A percentile compares a stretch with the other conserved stretches of the same genome.
These are phyloP conservation scores for Melanopsichium pennsylvanicum DNA, from an alignment of 1,284 basidiomycete species.

Conservation along the genomic window DNA sequence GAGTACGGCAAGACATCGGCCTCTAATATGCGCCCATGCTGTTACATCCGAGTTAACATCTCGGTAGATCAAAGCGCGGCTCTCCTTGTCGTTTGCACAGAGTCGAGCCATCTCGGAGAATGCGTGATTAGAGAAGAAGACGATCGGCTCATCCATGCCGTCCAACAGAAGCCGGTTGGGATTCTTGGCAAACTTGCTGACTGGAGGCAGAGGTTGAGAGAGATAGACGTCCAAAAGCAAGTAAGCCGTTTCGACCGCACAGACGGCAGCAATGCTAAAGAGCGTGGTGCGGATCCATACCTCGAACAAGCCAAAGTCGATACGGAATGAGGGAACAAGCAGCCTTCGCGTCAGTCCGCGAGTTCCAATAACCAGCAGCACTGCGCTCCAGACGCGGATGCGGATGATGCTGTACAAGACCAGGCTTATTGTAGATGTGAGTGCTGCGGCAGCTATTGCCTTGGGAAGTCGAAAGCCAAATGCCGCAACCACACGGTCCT, in stretches of 20 bases:
- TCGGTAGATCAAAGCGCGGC: constrained; percentile 33
- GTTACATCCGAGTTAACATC: constrained; percentile 45
- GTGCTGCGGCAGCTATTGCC: constrained; percentile 4
- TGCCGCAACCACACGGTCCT: constrained; percentile 18
- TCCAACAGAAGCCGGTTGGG: constrained; percentile 44
- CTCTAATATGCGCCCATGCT: constrained; percentile 38
- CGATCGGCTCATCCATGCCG: constrained; percentile 39
- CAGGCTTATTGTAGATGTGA: constrained; percentile 19
- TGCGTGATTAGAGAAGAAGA: constrained; percentile 53
- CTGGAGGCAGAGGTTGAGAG: constrained; percentile 40
- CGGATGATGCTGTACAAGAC: constrained; percentile 33
- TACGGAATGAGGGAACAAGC: constrained; percentile 54
- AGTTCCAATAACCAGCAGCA: constrained; percentile 43
- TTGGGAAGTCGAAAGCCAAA: constrained; percentile 7
- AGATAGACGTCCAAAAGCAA: constrained; percentile 54
- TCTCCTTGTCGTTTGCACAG: constrained; percentile 23
- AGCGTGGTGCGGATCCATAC: constrained; percentile 19
- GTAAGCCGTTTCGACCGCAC: constrained; percentile 39
- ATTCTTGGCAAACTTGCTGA: constrained; percentile 32
- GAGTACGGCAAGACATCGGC: constrained; percentile 34
- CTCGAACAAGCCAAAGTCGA: constrained; percentile 29
- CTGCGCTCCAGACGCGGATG: constrained; percentile 39
- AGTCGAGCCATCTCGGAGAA: constrained; percentile 42
- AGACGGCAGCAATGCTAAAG: constrained; percentile 31
- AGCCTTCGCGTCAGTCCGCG: constrained; percentile 33